Conservation (phyloP, 306 rosid species). For the Cotoneaster glaucophyllus region DNA sequence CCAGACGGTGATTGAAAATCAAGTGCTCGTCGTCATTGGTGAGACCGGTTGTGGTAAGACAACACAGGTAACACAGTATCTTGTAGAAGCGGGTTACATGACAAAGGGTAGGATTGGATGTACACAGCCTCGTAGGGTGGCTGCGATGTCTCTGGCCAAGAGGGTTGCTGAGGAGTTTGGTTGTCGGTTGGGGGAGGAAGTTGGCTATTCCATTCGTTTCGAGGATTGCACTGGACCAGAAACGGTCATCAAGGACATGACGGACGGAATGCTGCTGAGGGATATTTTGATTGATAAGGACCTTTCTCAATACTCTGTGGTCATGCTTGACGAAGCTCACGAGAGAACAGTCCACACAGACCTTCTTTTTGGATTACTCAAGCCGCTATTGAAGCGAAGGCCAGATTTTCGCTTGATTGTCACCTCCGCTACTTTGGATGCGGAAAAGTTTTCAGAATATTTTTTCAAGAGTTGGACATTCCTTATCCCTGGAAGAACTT, state of each 20-base stretch:
- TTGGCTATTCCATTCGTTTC: conserved; percentile 80
- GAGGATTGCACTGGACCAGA: conserved; percentile 84
- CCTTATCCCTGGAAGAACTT: conserved; percentile 75
- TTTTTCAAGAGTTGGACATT: conserved; percentile 70
- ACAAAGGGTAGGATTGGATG: conserved; percentile 82
- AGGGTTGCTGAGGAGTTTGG: conserved; percentile 90
- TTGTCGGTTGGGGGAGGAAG: conserved; percentile 82
- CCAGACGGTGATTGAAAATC: conserved; percentile 74
- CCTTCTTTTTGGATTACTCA: conserved; percentile 23
- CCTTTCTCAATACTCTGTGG: conserved; percentile 19
- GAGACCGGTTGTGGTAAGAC: conserved; percentile 26
- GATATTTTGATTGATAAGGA: conserved; percentile 64
- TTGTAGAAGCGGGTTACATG: conserved; percentile 34
- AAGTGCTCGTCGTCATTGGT: conserved; percentile 72
- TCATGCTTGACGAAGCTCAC: conserved; percentile 90
- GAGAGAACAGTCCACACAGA: conserved; percentile 77
- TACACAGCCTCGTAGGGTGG: conserved; percentile 87
- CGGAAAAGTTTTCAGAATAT: conserved; percentile 78
- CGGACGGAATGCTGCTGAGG: conserved; percentile 82
- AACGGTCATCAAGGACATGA: conserved; percentile 82
- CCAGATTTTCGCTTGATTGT: conserved; percentile 74
- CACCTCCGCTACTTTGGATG: conserved; percentile 52
- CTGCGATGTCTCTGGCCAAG: conserved; percentile 81
- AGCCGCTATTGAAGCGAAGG: conserved; percentile 67
- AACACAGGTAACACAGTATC: background rate